Base-by-base conservation (phyloP, 2,329 filamentous ascomycete genomes). In the Verticillium zaregamsianum region DNA sequence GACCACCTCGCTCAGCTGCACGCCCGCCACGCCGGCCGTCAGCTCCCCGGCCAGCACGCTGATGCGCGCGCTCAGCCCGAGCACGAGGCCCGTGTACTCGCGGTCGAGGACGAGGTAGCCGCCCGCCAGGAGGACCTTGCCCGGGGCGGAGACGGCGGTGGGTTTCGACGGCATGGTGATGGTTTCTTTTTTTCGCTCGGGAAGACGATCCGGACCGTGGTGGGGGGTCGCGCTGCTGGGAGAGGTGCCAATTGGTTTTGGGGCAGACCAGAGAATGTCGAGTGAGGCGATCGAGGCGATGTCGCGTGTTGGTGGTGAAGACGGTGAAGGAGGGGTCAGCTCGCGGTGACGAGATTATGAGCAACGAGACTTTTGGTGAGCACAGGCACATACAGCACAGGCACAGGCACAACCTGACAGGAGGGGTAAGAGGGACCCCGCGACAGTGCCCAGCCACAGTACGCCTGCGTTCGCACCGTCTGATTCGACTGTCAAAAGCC, bases 31-130 rank as follows among this genome's bases (percentile, higher is more conserved):
- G 14, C 56, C 62, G 17, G 86, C 84, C 66, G 76, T 77, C 66
- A 87, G 85, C 65, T 82, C 80, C 58, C 79, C 76, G 9, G 86
- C 84, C 62, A 89, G 72, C 63, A 89, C 83, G 67, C 88, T 88
- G 77, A 91, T 88, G 66, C 88, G 80, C 55, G 88, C 86, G 70
- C 85, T 85, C 61, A 91, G 83, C 33, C 87, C 87, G 70, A 89
- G 84, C 64, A 92, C 84, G 60, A 92, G 77, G 32, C 89, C 94
- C 3, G 90, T 95, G 76, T 97, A 93, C 64, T 85, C 81, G 64
- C 91, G 87, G 79, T 98, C 94, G 55, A 99, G 88, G 25, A 97
- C 94, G 55, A 98, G 87, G 77, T 98, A 99, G 64, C 95, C 95
- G 66, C 95, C 95, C 4, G 94, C 92, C 60, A 98, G 85, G 66